These are phyloP conservation scores for Brachypodium distachyon DNA, from an alignment of 202 grass and related monocot species.

Conservation along the genomic window DNA sequence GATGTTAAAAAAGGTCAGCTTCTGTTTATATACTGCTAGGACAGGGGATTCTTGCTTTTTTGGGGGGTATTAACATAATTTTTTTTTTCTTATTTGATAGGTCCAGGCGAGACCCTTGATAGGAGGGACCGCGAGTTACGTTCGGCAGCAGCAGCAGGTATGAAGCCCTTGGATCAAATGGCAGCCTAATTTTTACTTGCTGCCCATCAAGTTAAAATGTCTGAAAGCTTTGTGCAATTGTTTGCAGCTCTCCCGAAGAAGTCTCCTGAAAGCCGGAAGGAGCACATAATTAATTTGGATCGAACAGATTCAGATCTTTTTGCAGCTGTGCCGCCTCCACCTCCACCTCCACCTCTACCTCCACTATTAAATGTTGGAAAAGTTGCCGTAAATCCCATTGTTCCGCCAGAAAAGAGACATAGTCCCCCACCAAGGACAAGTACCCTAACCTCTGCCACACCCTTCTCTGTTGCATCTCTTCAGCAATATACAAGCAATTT, in stretches of 20 bases:
- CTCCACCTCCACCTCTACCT: constrained; percentile 10
- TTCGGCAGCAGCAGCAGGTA: constrained; percentile 28
- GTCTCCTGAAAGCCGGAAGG: constrained; percentile 38
- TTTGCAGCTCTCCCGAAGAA: constrained; percentile 49
- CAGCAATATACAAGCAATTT: constrained; percentile 92
- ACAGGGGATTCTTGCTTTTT: not conserved
- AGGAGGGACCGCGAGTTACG: constrained; percentile 5
- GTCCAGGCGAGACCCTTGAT: constrained; percentile 12
- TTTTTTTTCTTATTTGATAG: constrained; percentile 21
- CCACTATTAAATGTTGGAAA: constrained; percentile 10
- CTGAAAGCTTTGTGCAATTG: constrained; percentile 3
- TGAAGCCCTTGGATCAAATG: not conserved
- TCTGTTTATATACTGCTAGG: not conserved
- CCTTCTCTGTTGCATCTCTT: constrained; percentile 71
- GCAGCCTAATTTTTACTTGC: not conserved
- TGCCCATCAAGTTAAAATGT: not conserved
- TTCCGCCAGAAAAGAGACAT: constrained; percentile 24
- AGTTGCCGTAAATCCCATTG: constrained; percentile 38
- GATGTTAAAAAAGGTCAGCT: constrained; percentile 48
- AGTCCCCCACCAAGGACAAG: constrained; percentile 22
- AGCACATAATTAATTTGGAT: constrained; percentile 57
- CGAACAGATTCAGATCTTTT: constrained; percentile 36
- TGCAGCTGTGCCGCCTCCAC: constrained; percentile 25
- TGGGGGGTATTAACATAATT: not conserved
- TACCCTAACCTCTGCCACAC: constrained; percentile 33